Conservation (phyloP, 108 stramenopile species). For the Cyclotella sp. region DNA sequence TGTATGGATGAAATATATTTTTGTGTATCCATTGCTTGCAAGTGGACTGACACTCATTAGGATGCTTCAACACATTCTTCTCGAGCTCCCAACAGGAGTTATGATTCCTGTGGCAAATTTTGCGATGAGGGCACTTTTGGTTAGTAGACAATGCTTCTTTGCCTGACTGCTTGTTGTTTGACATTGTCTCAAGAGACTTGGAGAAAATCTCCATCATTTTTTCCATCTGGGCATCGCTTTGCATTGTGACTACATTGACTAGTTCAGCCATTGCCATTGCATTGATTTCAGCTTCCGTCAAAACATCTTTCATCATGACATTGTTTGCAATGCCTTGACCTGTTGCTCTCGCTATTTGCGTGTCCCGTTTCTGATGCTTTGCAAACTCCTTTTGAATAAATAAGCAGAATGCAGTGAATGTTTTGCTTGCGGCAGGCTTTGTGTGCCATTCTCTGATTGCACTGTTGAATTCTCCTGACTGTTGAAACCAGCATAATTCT, state of each 20-base stretch:
- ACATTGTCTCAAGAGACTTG: not conserved
- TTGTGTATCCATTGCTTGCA: not conserved
- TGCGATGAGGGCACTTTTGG: not conserved
- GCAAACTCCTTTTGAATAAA: too few relatives aligned
- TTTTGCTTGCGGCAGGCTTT: not conserved
- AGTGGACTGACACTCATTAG: conserved; percentile 8
- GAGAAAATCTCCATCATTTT: not conserved
- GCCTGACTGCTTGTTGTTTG: not conserved
- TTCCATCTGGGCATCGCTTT: too few relatives aligned
- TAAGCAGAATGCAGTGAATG: not conserved
- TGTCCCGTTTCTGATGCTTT: too few relatives aligned
- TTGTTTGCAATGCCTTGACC: not conserved
- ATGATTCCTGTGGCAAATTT: not conserved
- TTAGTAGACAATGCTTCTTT: not conserved
- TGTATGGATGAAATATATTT: not conserved
- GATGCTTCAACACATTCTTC: not conserved
- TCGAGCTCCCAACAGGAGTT: not conserved
- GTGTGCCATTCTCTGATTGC: too few relatives aligned
- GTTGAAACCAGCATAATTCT: too few relatives aligned
- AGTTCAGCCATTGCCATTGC: too few relatives aligned
- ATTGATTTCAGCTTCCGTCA: too few relatives aligned
- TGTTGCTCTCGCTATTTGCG: not conserved
- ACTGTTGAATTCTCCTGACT: too few relatives aligned
- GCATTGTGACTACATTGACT: too few relatives aligned
- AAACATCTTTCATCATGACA: too few relatives aligned